phyloP scores from a whole-genome alignment of 73 alveolate genomes.

The Vitrella brassicaformis region DNA sequence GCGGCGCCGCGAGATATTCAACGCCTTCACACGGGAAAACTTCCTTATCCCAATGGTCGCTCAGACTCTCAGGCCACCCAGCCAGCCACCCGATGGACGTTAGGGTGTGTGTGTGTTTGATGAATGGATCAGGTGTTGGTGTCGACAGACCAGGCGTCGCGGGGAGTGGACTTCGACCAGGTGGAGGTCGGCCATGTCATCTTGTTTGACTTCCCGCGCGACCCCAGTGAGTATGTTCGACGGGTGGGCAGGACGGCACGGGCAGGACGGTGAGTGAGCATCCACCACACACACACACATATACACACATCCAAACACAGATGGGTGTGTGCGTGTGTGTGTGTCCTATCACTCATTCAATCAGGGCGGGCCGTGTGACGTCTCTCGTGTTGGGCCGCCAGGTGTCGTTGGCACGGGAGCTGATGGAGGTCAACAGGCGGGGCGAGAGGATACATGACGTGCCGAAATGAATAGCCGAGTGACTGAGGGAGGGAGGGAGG shows the following conservation, averaged over 20 bases:
- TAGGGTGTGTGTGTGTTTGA: too few relatives aligned
- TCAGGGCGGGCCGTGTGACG: not conserved
- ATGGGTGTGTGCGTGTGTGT: too few relatives aligned
- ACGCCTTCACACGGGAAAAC: not conserved
- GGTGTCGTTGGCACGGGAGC: not conserved
- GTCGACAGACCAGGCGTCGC: not conserved
- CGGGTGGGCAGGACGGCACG: not conserved
- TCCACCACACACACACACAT: too few relatives aligned
- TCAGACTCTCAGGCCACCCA: too few relatives aligned
- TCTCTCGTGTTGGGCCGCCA: not conserved
- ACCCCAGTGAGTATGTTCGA: not conserved
- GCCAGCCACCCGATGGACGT: too few relatives aligned
- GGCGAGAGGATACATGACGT: not conserved
- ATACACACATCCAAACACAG: too few relatives aligned
- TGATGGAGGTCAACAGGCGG: not conserved
- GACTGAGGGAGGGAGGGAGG: too few relatives aligned
- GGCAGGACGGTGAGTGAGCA: too few relatives aligned
- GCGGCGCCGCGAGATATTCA: not conserved
- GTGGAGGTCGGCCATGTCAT: not conserved
- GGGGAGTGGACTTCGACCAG: not conserved
- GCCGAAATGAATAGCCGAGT: too few relatives aligned
- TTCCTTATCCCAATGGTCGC: not conserved
- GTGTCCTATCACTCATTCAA: too few relatives aligned
- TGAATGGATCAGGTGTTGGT: too few relatives aligned
- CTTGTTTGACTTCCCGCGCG: constrained; percentile 1